phyloP scores from a whole-genome alignment of 83 land plant species.

The Thuja plicata region DNA sequence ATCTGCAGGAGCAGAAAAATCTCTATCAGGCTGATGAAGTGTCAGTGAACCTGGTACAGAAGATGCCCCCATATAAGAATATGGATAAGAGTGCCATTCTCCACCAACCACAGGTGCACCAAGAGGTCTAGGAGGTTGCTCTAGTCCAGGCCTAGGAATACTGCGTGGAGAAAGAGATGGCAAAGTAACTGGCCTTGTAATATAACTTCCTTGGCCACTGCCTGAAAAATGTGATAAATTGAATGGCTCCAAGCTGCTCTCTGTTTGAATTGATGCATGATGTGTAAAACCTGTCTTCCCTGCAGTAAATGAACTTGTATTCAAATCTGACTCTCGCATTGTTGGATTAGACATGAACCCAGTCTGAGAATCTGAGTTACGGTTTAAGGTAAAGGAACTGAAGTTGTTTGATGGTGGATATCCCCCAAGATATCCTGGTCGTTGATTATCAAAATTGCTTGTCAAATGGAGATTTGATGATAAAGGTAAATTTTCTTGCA shows the following conservation, averaged over 20 bases:
- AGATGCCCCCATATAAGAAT: conserved; percentile 10
- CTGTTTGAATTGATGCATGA: background rate
- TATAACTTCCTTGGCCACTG: conserved; percentile 18
- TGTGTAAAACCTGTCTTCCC: background rate
- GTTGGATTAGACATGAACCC: conserved; percentile 10
- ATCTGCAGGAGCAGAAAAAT: conserved; percentile 18
- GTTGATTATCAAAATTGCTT: background rate
- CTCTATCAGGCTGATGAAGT: conserved; percentile 6
- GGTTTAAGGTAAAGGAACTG: background rate
- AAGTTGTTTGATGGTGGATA: background rate
- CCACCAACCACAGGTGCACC: background rate
- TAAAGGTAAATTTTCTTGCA: background rate
- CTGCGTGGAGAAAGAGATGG: conserved; percentile 24
- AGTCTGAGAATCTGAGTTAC: conserved; percentile 1
- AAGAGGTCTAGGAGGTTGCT: conserved; percentile 19
- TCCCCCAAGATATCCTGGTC: background rate
- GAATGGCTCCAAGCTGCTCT: conserved; percentile 15
- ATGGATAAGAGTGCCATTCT: conserved; percentile 13
- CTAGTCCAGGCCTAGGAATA: conserved; percentile 20
- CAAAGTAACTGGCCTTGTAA: conserved; percentile 16
- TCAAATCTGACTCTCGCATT: conserved; percentile 3
- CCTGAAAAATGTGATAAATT: conserved; percentile 22
- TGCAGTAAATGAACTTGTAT: background rate
- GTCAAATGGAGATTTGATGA: background rate
- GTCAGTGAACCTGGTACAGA: background rate